Evolutionary conservation across 2,329 filamentous ascomycete species (phyloP).

Genomic region (Tolypocladium inflatum): DNA sequence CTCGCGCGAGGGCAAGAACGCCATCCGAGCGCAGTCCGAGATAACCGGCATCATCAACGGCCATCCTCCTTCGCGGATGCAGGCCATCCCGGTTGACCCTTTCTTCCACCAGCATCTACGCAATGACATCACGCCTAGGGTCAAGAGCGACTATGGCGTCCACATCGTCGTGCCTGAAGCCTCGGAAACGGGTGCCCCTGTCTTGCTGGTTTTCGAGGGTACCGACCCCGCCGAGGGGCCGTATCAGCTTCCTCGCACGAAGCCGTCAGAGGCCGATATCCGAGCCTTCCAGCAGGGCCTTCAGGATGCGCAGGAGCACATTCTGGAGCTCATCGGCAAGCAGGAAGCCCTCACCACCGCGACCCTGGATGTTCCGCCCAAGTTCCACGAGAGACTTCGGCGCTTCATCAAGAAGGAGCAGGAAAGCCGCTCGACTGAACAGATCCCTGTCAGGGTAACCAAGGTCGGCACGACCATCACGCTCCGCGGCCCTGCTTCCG

Average conservation of each 20-base stretch:
- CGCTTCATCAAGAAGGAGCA: slow-evolving; percentile 59
- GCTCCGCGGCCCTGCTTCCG: slow-evolving; percentile 66
- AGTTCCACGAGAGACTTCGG: slow-evolving; percentile 55
- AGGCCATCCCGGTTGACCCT: slow-evolving; percentile 58
- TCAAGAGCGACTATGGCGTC: slow-evolving; percentile 63
- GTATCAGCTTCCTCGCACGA: slow-evolving; percentile 46
- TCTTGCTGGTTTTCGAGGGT: slow-evolving; percentile 69
- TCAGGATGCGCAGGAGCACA: slow-evolving; percentile 45
- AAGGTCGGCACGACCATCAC: slow-evolving; percentile 53
- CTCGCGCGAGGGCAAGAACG: slow-evolving; percentile 76
- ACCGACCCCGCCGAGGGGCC: slow-evolving; percentile 33
- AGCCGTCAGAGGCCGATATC: slow-evolving; percentile 41
- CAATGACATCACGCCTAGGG: slow-evolving; percentile 50
- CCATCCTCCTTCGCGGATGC: slow-evolving; percentile 65
- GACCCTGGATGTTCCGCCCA: slow-evolving; percentile 48
- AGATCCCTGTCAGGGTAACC: slow-evolving; percentile 52
- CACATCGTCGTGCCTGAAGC: slow-evolving; percentile 62
- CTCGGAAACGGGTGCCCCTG: slow-evolving; percentile 46
- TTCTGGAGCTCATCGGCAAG: slow-evolving; percentile 46
- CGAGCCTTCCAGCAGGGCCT: slow-evolving; percentile 45
- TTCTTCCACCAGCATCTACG: slow-evolving; percentile 71
- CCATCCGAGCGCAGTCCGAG: slow-evolving; percentile 64
- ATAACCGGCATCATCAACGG: slow-evolving; percentile 64
- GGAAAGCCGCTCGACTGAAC: slow-evolving; percentile 41
- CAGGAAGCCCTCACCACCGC: slow-evolving; percentile 44